phyloP scores from a whole-genome alignment of 2,329 filamentous ascomycete species.

The Ceratocystis huliohia region DNA sequence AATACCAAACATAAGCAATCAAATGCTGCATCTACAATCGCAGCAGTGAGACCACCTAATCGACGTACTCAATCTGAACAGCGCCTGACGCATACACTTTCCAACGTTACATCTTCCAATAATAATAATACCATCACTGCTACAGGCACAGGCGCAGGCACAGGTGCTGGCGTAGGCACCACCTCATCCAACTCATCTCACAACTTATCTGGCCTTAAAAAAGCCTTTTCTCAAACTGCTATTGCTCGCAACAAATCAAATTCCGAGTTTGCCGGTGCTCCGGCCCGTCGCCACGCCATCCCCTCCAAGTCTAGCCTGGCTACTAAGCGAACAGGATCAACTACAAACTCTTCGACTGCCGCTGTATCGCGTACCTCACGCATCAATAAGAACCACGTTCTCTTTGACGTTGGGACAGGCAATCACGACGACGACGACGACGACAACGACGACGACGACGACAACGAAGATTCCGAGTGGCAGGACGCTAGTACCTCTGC shows the following conservation, averaged over 20 bases:
- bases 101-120: slow-evolving; percentile 8
- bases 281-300: slow-evolving; percentile 39
- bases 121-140: neutral
- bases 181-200: neutral
- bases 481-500: slow-evolving; percentile 53
- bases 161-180: neutral
- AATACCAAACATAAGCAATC: slow-evolving; percentile 16
- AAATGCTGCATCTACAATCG: slow-evolving; percentile 11
- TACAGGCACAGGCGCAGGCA: neutral
- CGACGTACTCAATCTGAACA: slow-evolving; percentile 19
- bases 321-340: slow-evolving; percentile 35
- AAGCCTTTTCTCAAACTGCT: slow-evolving; percentile 19
- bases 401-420: slow-evolving; percentile 49
- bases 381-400: slow-evolving; percentile 39
- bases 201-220: slow-evolving; percentile 13
- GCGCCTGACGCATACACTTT: slow-evolving; percentile 8
- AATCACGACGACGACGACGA: slow-evolving; percentile 38
- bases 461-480: slow-evolving; percentile 47
- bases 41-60: slow-evolving; percentile 17
- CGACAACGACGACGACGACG: slow-evolving; percentile 31
- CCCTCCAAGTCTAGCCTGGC: slow-evolving; percentile 45
- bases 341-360: slow-evolving; percentile 15
- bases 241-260: slow-evolving; percentile 17
- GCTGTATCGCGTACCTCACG: slow-evolving; percentile 37
- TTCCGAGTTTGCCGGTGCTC: slow-evolving; percentile 34